Evolutionary conservation across 257 asterid species (phyloP).

Genomic region (Datura wrightii): DNA sequence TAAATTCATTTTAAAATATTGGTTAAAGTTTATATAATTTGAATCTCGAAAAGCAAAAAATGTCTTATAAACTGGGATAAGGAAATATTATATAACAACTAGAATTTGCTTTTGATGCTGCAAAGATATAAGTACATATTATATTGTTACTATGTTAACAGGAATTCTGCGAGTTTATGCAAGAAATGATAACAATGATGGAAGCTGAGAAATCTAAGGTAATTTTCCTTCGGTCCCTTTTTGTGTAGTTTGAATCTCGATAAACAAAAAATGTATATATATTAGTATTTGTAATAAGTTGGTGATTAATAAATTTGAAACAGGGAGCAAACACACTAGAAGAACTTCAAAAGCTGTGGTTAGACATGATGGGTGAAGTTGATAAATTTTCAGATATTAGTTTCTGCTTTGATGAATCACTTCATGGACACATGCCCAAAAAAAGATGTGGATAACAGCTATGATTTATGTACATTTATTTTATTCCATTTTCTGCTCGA

Average conservation of each 20-base stretch:
- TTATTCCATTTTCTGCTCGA: neutral
- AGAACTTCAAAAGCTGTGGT: conserved; percentile 39
- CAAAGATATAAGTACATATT: neutral
- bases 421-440: conserved; percentile 24
- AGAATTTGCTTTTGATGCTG: neutral
- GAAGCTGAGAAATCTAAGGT: conserved; percentile 39
- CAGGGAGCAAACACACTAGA: conserved; percentile 41
- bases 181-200: conserved; percentile 42
- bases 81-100: no score
- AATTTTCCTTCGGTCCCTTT: neutral
- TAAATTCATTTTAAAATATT: no score
- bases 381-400: conserved; percentile 27
- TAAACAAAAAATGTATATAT: neutral
- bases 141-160: neutral
- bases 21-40: no score
- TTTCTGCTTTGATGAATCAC: conserved; percentile 25
- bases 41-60: no score
- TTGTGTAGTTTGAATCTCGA: no score
- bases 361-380: conserved; percentile 34
- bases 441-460: conserved; percentile 2
- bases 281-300: neutral
- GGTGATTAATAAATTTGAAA: neutral
- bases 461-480: neutral
- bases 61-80: no score
- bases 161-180: conserved; percentile 40